Conservation (phyloP, 1,284 basidiomycete species). For the Hemileia vastatrix region DNA sequence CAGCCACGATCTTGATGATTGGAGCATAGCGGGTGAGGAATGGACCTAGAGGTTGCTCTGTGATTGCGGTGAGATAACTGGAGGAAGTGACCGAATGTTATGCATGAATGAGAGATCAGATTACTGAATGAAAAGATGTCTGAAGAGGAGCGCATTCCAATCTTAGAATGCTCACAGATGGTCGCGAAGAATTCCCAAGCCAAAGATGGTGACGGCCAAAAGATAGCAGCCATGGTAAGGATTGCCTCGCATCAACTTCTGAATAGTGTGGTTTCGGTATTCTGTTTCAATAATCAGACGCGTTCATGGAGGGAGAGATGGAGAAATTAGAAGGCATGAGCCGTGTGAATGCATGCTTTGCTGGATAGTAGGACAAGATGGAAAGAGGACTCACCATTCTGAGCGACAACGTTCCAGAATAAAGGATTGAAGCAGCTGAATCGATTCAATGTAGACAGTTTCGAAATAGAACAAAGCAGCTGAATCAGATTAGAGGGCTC, state of each 20-base stretch:
- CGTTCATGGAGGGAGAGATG: no score
- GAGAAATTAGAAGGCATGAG: no score
- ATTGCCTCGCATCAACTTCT: background rate
- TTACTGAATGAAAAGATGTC: no score
- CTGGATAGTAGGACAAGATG: no score
- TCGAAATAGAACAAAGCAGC: no score
- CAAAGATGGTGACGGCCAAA: slow-evolving; percentile 37
- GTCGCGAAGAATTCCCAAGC: slow-evolving; percentile 33
- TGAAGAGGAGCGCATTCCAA: no score
- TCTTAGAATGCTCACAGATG: slow-evolving; percentile 26
- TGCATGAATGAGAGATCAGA: no score
- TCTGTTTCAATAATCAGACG: background rate
- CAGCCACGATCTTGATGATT: background rate
- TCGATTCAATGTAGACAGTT: no score
- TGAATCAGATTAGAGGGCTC: background rate
- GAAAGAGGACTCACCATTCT: slow-evolving; percentile 1
- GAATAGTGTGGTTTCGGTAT: background rate
- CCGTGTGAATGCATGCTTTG: no score
- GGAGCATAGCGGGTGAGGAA: background rate
- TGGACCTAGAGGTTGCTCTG: slow-evolving; percentile 4
- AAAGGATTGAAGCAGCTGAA: slow-evolving; percentile 24
- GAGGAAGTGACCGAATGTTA: no score
- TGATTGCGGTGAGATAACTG: no score
- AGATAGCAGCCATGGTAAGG: slow-evolving; percentile 42
- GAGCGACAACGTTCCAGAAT: slow-evolving; percentile 21